Evolutionary conservation across 352 stramenopile genomes (phyloP), one percentile per base, ranked within the genome.

Genomic region (Globisporangium rhizosaccharum): DNA sequence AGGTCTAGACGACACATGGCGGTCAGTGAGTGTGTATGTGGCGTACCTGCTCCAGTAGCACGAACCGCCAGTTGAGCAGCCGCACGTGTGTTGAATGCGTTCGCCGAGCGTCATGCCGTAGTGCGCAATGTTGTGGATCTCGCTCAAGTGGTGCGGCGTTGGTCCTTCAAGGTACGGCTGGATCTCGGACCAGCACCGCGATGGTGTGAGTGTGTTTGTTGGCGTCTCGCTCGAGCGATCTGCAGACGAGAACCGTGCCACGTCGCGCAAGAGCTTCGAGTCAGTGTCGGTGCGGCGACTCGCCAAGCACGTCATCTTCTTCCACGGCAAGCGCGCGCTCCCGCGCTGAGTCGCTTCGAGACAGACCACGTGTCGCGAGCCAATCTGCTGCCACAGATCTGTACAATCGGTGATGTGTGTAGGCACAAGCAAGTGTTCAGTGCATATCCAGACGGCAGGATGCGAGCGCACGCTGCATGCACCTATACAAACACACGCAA

Each of bases 1-100:
- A 39, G 26, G 8, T 8, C 30, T 23, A 8, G 30, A 9, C 30
- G 30, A 37, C 2, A 46, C 23, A 54, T 48, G 33, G 9, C 30
- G 8, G 30, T 36, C 4, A 4, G 30, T 36, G 30, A 36, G 30
- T 36, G 30, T 36, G 23, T 23, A 23, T 15, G 14, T 15, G 37
- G 49, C 59, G 28, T 65, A 79, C 71, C 71, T 92, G 75, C 85
- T 94, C 85, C 85, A 94, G 64, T 92, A 94, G 72, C 85, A 94
- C 42, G 78, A 88, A 46, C 77, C 76, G 2, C 79, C 80, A 4
- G 69, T 75, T 4, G 81, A 90, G 62, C 85, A 94, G 25, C 85
- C 82, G 57, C 85, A 93, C 37, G 71, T 69, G 36, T 76, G 61
- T 61, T 89, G 81, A n/a, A 84, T 73, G 14, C 77, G 74, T 49